Percentiles rank a stretch among this genome's conserved stretches.
Evolutionary conservation across 2,329 filamentous ascomycete species (phyloP).

Genomic region (Cytospora schulzeri): DNA sequence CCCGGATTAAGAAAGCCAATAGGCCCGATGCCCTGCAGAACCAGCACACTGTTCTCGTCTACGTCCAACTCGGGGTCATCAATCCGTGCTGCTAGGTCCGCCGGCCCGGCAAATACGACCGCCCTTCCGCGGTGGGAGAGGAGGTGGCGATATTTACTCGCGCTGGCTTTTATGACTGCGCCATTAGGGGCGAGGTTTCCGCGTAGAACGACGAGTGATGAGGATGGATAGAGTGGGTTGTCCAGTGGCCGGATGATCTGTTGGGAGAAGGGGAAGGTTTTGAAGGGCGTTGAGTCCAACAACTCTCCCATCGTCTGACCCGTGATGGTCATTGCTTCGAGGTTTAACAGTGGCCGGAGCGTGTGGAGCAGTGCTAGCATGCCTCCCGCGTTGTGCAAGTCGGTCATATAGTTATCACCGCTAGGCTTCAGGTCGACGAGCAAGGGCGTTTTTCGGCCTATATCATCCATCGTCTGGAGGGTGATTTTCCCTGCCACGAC

Average conservation of each 20-base stretch:
- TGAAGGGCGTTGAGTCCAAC: constrained; percentile 67
- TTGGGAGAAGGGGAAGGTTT: constrained; percentile 44
- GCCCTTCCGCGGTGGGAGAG: constrained; percentile 50
- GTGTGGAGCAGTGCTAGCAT: constrained; percentile 80
- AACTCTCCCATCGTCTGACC: constrained; percentile 83
- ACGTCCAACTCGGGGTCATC: constrained; percentile 65
- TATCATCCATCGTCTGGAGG: constrained; percentile 76
- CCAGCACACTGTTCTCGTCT: constrained; percentile 61
- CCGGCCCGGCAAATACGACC: constrained; percentile 73
- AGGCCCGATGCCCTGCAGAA: constrained; percentile 86
- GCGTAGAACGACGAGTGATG: constrained; percentile 78
- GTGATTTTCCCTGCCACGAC: constrained; percentile 64
- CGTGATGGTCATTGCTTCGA: constrained; percentile 78
- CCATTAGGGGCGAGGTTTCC: constrained; percentile 85
- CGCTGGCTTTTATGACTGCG: constrained; percentile 88
- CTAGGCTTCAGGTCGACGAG: constrained; percentile 85
- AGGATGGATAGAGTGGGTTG: constrained; percentile 67
- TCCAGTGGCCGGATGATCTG: constrained; percentile 66
- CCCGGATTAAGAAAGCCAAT: constrained; percentile 75
- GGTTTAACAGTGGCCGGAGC: constrained; percentile 74
- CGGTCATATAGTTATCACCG: constrained; percentile 85
- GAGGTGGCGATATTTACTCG: constrained; percentile 70
- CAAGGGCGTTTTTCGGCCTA: constrained; percentile 76
- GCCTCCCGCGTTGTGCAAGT: constrained; percentile 86
- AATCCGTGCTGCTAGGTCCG: constrained; percentile 70